phyloP scores from a whole-genome alignment of 2,329 filamentous ascomycete species.

The Alternaria angustiovoidea region DNA sequence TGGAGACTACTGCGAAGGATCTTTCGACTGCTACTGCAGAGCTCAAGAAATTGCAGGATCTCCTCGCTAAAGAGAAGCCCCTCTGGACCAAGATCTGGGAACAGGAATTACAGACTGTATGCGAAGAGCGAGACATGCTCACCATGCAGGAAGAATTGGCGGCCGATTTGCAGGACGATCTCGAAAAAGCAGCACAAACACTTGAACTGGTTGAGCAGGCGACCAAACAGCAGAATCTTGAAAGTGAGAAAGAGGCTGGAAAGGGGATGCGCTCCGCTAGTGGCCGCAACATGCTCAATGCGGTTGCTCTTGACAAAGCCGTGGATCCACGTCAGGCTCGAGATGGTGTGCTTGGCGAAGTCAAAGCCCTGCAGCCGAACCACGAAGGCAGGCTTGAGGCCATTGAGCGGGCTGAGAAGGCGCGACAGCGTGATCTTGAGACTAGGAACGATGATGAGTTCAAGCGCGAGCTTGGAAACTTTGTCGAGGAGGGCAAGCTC shows the following conservation, averaged over 20 bases:
- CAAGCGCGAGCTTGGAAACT: conserved; percentile 82
- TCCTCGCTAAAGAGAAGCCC: conserved; percentile 89
- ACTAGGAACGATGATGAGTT: conserved; percentile 77
- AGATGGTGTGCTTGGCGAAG: conserved; percentile 89
- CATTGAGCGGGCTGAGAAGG: conserved; percentile 95
- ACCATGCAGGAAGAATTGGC: conserved; percentile 96
- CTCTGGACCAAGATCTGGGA: conserved; percentile 99
- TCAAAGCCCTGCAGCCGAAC: conserved; percentile 91
- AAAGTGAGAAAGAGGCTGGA: conserved; percentile 66
- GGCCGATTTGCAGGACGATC: conserved; percentile 88
- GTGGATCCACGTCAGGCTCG: conserved; percentile 83
- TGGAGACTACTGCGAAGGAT: conserved; percentile 89
- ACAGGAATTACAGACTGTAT: conserved; percentile 94
- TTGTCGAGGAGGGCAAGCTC: conserved; percentile 88
- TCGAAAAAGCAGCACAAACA: conserved; percentile 92
- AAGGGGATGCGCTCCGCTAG: conserved; percentile 62
- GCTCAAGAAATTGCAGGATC: conserved; percentile 93
- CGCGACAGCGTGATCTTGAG: conserved; percentile 87
- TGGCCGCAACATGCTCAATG: conserved; percentile 44
- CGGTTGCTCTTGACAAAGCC: conserved; percentile 54
- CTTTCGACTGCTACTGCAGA: conserved; percentile 82
- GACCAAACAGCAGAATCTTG: conserved; percentile 92
- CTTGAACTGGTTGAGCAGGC: conserved; percentile 96
- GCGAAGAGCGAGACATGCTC: conserved; percentile 92
- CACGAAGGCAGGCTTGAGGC: conserved; percentile 93